phyloP scores from a whole-genome alignment of 2,329 filamentous ascomycete genomes.

The Clonostachys sp. region DNA sequence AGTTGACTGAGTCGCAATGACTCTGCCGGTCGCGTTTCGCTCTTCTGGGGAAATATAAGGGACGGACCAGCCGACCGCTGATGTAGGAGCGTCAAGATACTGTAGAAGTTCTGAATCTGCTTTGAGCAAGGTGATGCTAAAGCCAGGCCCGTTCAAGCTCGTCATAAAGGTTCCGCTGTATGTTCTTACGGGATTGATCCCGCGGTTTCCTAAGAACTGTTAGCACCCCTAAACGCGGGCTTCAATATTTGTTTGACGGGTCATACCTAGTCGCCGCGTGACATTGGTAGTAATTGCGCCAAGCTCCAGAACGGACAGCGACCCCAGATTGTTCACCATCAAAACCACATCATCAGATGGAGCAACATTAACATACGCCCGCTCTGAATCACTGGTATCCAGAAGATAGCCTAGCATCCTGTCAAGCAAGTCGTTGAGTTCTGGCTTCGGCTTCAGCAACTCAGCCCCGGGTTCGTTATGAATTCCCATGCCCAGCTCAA shows the following conservation, averaged over 20 bases:
- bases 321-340: not conserved
- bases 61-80: not conserved
- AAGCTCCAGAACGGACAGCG: not conserved
- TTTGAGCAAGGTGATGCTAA: slow-evolving; percentile 1
- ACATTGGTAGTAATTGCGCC: not conserved
- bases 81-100: not conserved
- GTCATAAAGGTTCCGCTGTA: not conserved
- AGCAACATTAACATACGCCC: not conserved
- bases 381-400: not conserved
- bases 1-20: no score
- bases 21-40: no score
- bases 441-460: not conserved
- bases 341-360: not conserved
- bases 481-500: not conserved
- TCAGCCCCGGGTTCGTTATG: not conserved
- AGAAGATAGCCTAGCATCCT: not conserved
- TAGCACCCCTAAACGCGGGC: no score
- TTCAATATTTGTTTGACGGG: no score
- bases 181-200: not conserved
- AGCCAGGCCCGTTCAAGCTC: not conserved
- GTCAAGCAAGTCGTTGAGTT: not conserved
- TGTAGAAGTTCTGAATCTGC: not conserved
- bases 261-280: not conserved
- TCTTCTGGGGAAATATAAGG: no score
- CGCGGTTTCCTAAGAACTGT: not conserved